A percentile compares a stretch with the other conserved stretches of the same genome.
phyloP scores from a whole-genome alignment of 345 rosid genomes.

The Sonneratia alba region DNA sequence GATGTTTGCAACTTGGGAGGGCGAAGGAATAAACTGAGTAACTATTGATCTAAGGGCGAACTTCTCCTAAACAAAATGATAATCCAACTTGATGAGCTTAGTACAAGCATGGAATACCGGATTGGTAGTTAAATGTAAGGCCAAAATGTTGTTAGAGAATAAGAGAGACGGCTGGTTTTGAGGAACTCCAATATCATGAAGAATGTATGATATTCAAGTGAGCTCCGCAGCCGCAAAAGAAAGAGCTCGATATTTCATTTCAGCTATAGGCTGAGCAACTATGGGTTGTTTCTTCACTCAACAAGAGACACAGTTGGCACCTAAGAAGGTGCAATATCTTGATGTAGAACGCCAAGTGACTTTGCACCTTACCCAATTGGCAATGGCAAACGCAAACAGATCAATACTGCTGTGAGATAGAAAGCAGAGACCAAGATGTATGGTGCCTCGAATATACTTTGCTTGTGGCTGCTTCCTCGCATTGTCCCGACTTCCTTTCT shows the following conservation, averaged over 20 bases:
- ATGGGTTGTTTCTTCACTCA: neutral
- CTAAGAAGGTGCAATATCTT: neutral
- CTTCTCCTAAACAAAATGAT: neutral
- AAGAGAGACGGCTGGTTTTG: neutral
- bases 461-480: too few species aligned
- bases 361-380: neutral
- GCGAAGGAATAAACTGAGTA: neutral
- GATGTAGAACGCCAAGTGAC: neutral
- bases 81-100: neutral
- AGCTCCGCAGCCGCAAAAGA: neutral
- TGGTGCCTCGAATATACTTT: neutral
- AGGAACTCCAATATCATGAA: neutral
- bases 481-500: too few species aligned
- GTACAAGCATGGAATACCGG: neutral
- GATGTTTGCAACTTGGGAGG: neutral
- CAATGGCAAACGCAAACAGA: neutral
- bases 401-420: neutral
- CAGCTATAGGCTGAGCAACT: neutral
- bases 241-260: neutral
- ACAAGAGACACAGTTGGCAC: neutral
- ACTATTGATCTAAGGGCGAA: neutral
- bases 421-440: neutral
- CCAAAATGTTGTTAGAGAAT: neutral
- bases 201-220: neutral
- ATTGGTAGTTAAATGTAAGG: neutral